phyloP scores from a whole-genome alignment of 768 basidiomycete species.

The Boletus rubroflammeus region DNA sequence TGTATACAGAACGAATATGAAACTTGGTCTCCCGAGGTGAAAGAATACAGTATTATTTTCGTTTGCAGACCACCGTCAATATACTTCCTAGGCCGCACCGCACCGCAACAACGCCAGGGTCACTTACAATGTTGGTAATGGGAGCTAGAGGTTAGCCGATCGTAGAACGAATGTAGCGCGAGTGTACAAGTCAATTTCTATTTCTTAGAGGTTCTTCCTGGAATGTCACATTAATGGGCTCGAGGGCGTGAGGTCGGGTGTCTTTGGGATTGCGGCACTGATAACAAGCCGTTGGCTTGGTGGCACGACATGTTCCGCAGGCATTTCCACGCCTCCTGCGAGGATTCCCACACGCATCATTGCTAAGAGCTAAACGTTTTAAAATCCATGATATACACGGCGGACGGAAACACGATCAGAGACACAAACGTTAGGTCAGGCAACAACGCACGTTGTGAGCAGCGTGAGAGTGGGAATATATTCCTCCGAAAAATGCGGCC shows the following conservation, averaged over 20 bases:
- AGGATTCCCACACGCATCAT: constrained; percentile 77
- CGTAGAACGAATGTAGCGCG: constrained; percentile 15
- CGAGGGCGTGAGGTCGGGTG: background rate
- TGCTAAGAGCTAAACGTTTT: constrained; percentile 48
- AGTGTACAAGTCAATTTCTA: background rate
- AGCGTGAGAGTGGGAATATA: constrained; percentile 79
- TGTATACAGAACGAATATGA: constrained; percentile 6
- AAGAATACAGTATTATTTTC: constrained; percentile 7
- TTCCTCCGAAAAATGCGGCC: constrained; percentile 79
- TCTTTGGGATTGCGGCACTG: constrained; percentile 11
- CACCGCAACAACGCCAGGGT: background rate
- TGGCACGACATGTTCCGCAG: constrained; percentile 42
- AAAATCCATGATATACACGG: background rate
- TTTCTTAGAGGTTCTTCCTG: background rate
- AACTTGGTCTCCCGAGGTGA: background rate
- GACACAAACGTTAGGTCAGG: background rate
- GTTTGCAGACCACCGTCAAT: background rate
- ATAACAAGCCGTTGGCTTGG: constrained; percentile 41
- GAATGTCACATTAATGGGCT: background rate
- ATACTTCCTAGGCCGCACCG: background rate
- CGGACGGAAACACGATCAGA: constrained; percentile 5
- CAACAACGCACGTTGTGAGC: constrained; percentile 62
- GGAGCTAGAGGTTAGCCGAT: constrained; percentile 3
- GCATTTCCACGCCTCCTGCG: constrained; percentile 58
- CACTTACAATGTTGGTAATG: constrained; percentile 6